These are phyloP conservation scores for Ogataea paradorogensis DNA, from an alignment of 805 yeast genomes.

Conservation along the genomic window DNA sequence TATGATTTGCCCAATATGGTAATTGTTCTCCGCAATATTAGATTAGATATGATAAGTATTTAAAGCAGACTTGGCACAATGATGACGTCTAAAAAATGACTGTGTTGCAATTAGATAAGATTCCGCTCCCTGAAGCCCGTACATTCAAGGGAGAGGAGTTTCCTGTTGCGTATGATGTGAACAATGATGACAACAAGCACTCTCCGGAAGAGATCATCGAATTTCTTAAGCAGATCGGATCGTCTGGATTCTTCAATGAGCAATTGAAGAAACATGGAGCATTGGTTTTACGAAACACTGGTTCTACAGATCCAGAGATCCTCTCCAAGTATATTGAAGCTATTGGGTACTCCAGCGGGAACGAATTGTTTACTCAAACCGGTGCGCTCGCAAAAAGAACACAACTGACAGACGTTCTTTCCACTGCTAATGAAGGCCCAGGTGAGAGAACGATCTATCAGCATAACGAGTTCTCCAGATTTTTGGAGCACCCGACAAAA, in stretches of 20 bases:
- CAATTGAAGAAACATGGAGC: slow-evolving; percentile 28
- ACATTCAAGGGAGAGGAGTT: slow-evolving; percentile 23
- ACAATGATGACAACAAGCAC: not conserved
- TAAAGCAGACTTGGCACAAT: not conserved
- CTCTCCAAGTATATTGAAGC: slow-evolving; percentile 23
- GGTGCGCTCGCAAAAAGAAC: slow-evolving; percentile 32
- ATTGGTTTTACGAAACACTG: slow-evolving; percentile 27
- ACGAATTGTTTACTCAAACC: slow-evolving; percentile 28
- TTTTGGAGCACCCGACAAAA: slow-evolving; percentile 28
- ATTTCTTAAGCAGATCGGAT: slow-evolving; percentile 18
- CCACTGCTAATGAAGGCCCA: slow-evolving; percentile 36
- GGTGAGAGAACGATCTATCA: slow-evolving; percentile 24
- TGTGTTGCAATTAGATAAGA: slow-evolving; percentile 1
- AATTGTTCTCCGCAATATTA: not conserved
- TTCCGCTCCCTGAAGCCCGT: slow-evolving; percentile 13
- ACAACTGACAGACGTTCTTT: slow-evolving; percentile 23
- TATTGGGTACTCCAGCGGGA: slow-evolving; percentile 24
- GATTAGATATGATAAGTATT: not conserved
- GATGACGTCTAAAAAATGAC: not conserved
- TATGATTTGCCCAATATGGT: not conserved
- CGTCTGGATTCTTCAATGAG: slow-evolving; percentile 25
- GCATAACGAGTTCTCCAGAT: slow-evolving; percentile 36
- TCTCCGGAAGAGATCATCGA: slow-evolving; percentile 5
- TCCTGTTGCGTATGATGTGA: slow-evolving; percentile 15
- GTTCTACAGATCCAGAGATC: slow-evolving; percentile 23